phyloP scores from a whole-genome alignment of 257 asterid genomes.

The Mentha longifolia region DNA sequence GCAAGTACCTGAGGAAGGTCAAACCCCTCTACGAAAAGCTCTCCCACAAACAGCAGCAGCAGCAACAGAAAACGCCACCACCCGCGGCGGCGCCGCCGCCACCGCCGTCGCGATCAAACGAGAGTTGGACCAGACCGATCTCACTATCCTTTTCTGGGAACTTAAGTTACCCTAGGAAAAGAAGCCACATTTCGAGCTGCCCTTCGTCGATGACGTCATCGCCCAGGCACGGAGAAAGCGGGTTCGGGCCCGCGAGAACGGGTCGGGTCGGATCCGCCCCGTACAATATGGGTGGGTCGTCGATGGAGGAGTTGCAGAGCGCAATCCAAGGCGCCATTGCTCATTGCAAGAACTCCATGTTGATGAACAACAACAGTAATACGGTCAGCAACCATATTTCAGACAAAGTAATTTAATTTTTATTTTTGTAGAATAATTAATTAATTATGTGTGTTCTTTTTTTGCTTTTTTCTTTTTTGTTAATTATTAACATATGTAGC shows the following conservation, averaged over 20 bases:
- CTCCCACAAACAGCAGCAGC: conserved; percentile 58
- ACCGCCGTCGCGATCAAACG: conserved; percentile 24
- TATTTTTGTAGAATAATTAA: conserved; percentile 34
- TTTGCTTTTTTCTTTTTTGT: conserved; percentile 5
- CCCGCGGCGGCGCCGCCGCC: conserved; percentile 16
- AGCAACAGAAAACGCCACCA: conserved; percentile 31
- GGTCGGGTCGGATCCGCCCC: conserved; percentile 33
- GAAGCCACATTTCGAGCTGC: conserved; percentile 69
- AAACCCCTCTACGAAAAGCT: conserved; percentile 78
- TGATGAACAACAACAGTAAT: conserved; percentile 30
- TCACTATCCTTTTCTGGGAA: conserved; percentile 73
- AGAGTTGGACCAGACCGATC: conserved; percentile 17
- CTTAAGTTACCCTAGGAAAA: conserved; percentile 58
- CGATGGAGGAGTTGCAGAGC: conserved; percentile 89
- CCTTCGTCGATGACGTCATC: conserved; percentile 90
- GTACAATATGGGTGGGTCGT: conserved; percentile 46
- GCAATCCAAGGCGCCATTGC: conserved; percentile 93
- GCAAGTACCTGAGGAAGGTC: conserved; percentile 71
- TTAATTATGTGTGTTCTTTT: conserved; percentile 32
- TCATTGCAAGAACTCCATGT: conserved; percentile 86
- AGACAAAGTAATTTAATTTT: background rate
- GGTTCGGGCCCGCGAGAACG: conserved; percentile 36
- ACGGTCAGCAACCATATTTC: conserved; percentile 49
- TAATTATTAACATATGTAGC: conserved; percentile 29
- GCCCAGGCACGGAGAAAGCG: conserved; percentile 56